Base-by-base conservation (phyloP, 352 stramenopile genomes). In the Globisporangium echinulatum region DNA sequence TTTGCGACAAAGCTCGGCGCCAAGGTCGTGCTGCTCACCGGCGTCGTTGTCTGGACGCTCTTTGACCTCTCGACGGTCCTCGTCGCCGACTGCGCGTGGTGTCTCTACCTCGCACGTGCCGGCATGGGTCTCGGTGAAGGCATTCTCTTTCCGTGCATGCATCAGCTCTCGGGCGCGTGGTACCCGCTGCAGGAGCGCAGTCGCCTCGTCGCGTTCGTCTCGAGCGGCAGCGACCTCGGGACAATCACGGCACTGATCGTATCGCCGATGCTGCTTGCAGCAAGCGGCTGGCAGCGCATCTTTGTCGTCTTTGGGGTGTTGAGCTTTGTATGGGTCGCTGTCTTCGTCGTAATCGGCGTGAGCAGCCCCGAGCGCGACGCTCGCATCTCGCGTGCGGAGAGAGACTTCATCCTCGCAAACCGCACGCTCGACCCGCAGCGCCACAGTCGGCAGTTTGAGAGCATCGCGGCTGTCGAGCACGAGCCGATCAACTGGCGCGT, bases 131-230 rank as follows among this genome's bases (percentile, higher is more conserved):
- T 95, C 37, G 86, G 86, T 54, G 86, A 95, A 55, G 86, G 86
- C 40, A 92, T 95, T 49, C 63, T 95, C 40, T 95, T 95, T 54
- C 86, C 86, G 38, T 95, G 84, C 54, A 92, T 95, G 86, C 84
- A 95, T 55, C 82, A 92, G 70, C 82, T 95, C 63, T 71, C 81
- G n/a, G 76, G 79, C 37, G 76, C 84, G 19, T 94, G 82, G 84
- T 95, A 93, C 56, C 86, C 86, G 7, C 60, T 90, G 14, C 80
- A 90, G 47, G 83, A 93, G 58, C 78, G 84, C 52, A 94, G 82
- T 70, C 84, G 80, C 1, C 77, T 95, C 44, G 85, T 92, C 17
- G 67, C 84, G 17, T 67, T 92, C 33, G 82, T 95, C 25, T 82
- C 80, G 40, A 88, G 82, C 57, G 86, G 86, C 11, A 88, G 77